phyloP scores from a whole-genome alignment of 2,329 filamentous ascomycete genomes.

The Emericellopsis cladophorae region DNA sequence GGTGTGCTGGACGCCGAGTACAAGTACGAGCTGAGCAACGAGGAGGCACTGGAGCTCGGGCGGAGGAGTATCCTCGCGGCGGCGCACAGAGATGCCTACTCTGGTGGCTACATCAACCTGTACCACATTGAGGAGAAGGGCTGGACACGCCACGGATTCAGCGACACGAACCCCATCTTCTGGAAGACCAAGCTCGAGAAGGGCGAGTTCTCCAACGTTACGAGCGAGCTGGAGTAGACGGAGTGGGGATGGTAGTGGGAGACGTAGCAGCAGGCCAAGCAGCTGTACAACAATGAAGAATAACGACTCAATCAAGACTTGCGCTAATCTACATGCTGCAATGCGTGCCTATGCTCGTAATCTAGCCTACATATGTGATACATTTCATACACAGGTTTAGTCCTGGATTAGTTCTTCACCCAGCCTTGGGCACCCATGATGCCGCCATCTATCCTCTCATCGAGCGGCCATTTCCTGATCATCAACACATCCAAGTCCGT shows the following conservation, averaged over 20 bases:
- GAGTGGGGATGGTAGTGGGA: constrained; percentile 1
- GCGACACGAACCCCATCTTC: constrained; percentile 97
- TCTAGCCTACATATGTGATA: background rate
- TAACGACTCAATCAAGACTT: background rate
- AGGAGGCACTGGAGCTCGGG: constrained; percentile 85
- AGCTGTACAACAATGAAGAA: constrained; percentile 8
- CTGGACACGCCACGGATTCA: constrained; percentile 98
- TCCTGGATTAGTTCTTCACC: constrained; percentile 12
- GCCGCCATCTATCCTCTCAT: constrained; percentile 39
- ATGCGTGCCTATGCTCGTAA: background rate
- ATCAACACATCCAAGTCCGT: constrained; percentile 48
- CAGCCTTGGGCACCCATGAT: constrained; percentile 49
- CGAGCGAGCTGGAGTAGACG: constrained; percentile 53
- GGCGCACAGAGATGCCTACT: constrained; percentile 96
- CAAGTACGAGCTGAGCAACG: constrained; percentile 71
- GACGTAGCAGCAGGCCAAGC: constrained; percentile 3
- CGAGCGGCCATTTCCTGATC: constrained; percentile 63
- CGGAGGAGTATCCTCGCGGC: constrained; percentile 88
- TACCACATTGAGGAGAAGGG: constrained; percentile 99
- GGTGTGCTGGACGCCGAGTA: constrained; percentile 96
- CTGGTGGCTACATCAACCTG: constrained; percentile 94
- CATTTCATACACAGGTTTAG: constrained; percentile 7
- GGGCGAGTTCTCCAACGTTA: constrained; percentile 96
- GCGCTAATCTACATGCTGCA: background rate
- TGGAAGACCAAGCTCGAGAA: constrained; percentile 99